These are phyloP conservation scores for Microascus cirrosus DNA, from an alignment of 2,329 filamentous ascomycete species.

Conservation along the genomic window DNA sequence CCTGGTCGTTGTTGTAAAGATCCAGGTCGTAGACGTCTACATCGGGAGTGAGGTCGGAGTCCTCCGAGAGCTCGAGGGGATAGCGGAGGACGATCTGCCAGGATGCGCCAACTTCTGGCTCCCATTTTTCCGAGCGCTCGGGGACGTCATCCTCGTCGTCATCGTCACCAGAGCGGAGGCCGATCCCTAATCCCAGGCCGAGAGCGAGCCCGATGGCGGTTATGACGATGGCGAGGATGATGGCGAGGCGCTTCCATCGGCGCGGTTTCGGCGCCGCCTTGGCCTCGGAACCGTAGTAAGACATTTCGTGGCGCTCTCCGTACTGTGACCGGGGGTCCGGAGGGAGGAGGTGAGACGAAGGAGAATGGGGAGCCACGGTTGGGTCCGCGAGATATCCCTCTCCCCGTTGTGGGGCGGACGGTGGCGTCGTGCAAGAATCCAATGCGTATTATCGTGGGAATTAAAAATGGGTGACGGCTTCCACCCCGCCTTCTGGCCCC, in stretches of 20 bases:
- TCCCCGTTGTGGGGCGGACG: too few species aligned
- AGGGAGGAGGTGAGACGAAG: not conserved
- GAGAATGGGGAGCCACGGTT: too few species aligned
- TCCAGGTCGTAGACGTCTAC: slow-evolving; percentile 38
- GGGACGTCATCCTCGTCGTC: slow-evolving; percentile 12
- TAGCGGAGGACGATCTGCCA: slow-evolving; percentile 52
- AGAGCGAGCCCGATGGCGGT: slow-evolving; percentile 33
- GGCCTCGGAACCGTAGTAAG: slow-evolving; percentile 1
- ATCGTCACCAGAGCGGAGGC: slow-evolving; percentile 23
- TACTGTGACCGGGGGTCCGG: not conserved
- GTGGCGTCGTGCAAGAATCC: too few species aligned
- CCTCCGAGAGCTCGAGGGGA: slow-evolving; percentile 28
- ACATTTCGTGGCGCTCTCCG: not conserved
- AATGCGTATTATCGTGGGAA: too few species aligned
- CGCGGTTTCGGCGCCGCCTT: not conserved
- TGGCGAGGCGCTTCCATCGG: slow-evolving; percentile 16
- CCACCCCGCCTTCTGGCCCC: too few species aligned
- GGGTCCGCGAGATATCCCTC: too few species aligned
- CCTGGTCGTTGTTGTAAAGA: slow-evolving; percentile 40
- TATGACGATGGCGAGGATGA: slow-evolving; percentile 12
- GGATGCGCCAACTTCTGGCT: slow-evolving; percentile 35
- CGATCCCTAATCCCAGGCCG: slow-evolving; percentile 34
- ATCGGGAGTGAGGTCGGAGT: slow-evolving; percentile 24
- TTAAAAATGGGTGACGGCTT: too few species aligned
- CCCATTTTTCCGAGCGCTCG: not conserved